Base-by-base conservation (phyloP, 2,329 filamentous ascomycete genomes). In the Epichloe typhina region DNA sequence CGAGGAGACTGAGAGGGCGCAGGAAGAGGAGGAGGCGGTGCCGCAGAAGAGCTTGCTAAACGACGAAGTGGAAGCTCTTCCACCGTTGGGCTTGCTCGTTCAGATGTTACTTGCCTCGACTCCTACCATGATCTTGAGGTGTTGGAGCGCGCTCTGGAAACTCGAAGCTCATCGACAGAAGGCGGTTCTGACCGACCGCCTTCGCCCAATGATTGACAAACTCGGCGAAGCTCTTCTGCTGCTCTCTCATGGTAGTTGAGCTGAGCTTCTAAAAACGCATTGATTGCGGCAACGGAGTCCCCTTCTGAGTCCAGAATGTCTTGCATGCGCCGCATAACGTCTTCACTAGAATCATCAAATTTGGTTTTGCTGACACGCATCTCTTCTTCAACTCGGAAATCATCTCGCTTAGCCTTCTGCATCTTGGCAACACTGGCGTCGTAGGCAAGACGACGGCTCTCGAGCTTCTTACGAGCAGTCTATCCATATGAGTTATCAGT, bases 281-380 rank as follows among this genome's bases (percentile, higher is more conserved):
- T 82, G 51, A 97, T 72, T 62, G 95, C 88, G 46, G 78, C 75
- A 41, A 95, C 79, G 61, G 83, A 88, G 56, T 97, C 91, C 42
- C 74, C 76, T 67, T 97, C 91, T 21, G 88, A 80, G 61, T 96
- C 90, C 70, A 93, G 91, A 70, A 97, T 94, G 62, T 97, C 91
- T 68, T 94, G 82, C 93, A 97, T 97, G 50, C 91, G 80, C 53
- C 91, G 81, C 59, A 84, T 78, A 50, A 97, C 90, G 61, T 97
- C 91, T 62, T 97, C 91, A 62, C 80, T 93, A 15, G 88, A 84
- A 71, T 97, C 93, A 64, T 97, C 93, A 63, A 95, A 97, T 69
- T 97, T 97, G 60, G 88, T 86, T 66, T 95, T 95, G 65, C 93
- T 88, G 31, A 82, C 79, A 51, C 91, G 85, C 50, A 95, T 78